Evolutionary conservation across 1,139 yeast species (phyloP), one percentile per base, ranked within the genome.

Genomic region (Yamadazyma atlantica): DNA sequence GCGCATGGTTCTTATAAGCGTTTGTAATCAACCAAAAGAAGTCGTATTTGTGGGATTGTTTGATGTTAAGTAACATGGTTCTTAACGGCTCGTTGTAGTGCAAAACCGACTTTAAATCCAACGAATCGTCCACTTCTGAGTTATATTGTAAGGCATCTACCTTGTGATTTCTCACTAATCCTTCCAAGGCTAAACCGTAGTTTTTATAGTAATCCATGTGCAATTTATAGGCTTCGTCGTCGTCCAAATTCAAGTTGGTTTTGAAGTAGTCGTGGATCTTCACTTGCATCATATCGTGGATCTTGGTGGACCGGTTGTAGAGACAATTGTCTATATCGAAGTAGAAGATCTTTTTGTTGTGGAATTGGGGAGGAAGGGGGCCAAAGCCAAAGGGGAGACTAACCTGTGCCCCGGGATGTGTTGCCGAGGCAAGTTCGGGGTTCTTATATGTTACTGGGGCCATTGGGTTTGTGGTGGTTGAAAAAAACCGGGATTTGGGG

Each of bases 311-410:
- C 46, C 89, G 68, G 37, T 76, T 74, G 60, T 92, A 92, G 31
- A 92, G 73, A 53, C 96, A 87, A 60, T 92, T 92, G 62, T 92
- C 97, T 37, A 90, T 87, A 58, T 90, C 98, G 53, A 90, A 92
- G 60, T 80, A 88, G 62, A 90, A 85, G 32, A 87, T 83, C 41
- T 58, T 60, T 37, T 63, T 63, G 50, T 65, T 65, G 15, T 43
- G 29, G 13, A 49, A 30, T 16, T 58, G 53, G 8, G 51, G 37
- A 0, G 76, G 75, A 4, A 70, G 44, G 1, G 81, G 78, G 1
- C 79, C 80, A 42, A 57, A 62, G 3, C 77, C 78, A 40, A 57
- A 72, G 6, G 66, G 71, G 35, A 78, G 58, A 4, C 50, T 41
- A 1, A 74, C 77, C 13, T 48, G 53, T 7, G 69, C 44, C 19